These are phyloP conservation scores for cucumber (Cucumis sativus) DNA, from an alignment of 306 rosid species.

Conservation along the genomic window Cucumber_9930_V3 NC_026660.2:4018001-4018500, in stretches of 20 bases:
- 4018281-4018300: slow-evolving; percentile 14
- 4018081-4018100: slow-evolving; percentile 58
- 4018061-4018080: slow-evolving; percentile 50
- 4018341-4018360: slow-evolving; percentile 42
- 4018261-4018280: slow-evolving; percentile 34
- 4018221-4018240: slow-evolving; percentile 23
- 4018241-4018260: slow-evolving; percentile 29
- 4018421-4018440: slow-evolving; percentile 39
- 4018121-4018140: slow-evolving; percentile 41
- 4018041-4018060: slow-evolving; percentile 51
- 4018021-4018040: slow-evolving; percentile 22
- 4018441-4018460: slow-evolving; percentile 53
- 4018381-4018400: slow-evolving; percentile 45
- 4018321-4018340: slow-evolving; percentile 39
- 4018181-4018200: slow-evolving; percentile 3
- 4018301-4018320: slow-evolving; percentile 42
- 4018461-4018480: slow-evolving; percentile 33
- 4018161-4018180: slow-evolving; percentile 23
- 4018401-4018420: slow-evolving; percentile 26
- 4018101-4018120: slow-evolving; percentile 54
- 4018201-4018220: not conserved
- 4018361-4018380: slow-evolving; percentile 52
- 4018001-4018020: slow-evolving; percentile 43
- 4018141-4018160: slow-evolving; percentile 53
- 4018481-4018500: slow-evolving; percentile 19